Base-by-base conservation (phyloP, 2,329 filamentous ascomycete genomes). In the Penicillium sp. region DNA sequence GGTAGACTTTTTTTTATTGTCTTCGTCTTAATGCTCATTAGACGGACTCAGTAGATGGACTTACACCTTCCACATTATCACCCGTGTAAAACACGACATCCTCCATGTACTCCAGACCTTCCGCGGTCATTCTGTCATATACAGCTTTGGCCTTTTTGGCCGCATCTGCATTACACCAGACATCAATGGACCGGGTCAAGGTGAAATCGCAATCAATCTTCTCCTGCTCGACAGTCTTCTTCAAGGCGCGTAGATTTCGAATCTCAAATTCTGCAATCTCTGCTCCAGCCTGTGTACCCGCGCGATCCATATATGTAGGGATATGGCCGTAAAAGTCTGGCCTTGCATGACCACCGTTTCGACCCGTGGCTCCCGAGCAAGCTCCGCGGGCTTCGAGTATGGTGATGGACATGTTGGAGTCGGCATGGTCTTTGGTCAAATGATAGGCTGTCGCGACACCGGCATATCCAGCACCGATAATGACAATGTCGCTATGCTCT, bases 401-500 rank as follows among this genome's bases (percentile, higher is more conserved):
- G 1, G 68, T 60, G 12, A 72, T 65, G 0, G 64, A 66, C 25
- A 58, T 52, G 24, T 49, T 47, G 1, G 58, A 32, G 24, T 41
- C 37, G 9, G 38, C 48, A 25, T 52, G 48, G 35, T 58, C 46
- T 27, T 66, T 62, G 9, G 70, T 50, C 4, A 73, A 65, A 49
- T 78, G 70, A 39, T 74, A 74, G 0, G 70, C 70, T 4, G 71
- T 67, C 1, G 69, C 66, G 0, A 70, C 67, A 3, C 76, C 76
- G 4, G 75, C 65, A 46, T 71, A 75, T 0, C 76, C 76, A 11
- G 72, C 69, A 0, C 75, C 76, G 7, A 78, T 67, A 34, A 78
- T 70, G 12, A 71, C 65, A 43, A 78, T 68, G 39, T 78, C 74
- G 28, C 64, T 67, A 28, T 69, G 49, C 0, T 54, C 39, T 0